Percentiles rank a stretch among this genome's conserved stretches.
Evolutionary conservation across 495 filamentous ascomycete species (phyloP).

Genomic region (Cenococcum geophilum): DNA sequence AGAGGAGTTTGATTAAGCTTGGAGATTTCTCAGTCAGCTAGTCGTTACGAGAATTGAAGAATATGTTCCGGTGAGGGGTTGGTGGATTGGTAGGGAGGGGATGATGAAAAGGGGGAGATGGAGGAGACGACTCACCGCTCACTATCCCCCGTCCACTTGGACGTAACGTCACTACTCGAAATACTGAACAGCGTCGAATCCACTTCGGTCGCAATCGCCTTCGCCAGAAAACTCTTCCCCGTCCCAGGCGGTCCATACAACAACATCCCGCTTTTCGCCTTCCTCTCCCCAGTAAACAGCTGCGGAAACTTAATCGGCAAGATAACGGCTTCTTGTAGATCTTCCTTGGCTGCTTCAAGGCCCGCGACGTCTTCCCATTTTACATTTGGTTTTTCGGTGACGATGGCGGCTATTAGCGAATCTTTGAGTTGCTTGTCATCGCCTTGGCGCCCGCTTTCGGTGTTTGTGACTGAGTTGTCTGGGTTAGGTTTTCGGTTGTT

Average conservation of each 20-base stretch:
- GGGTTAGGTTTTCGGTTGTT: no score
- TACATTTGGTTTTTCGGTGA: background rate
- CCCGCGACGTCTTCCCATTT: background rate
- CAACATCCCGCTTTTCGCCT: background rate
- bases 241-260: background rate
- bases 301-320: background rate
- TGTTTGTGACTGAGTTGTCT: no score
- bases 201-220: background rate
- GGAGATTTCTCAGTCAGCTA: no score
- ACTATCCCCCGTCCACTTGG: background rate
- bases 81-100: no score
- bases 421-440: background rate
- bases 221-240: background rate
- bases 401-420: background rate
- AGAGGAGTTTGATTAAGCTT: background rate
- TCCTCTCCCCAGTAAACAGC: background rate
- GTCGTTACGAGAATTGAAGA: no score
- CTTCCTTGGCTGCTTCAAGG: background rate
- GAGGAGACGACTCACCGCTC: background rate
- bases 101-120: background rate
- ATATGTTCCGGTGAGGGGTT: no score
- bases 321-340: background rate
- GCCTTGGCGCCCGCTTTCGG: no score
- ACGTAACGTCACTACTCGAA: background rate
- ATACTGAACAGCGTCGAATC: background rate